Conservation (phyloP, 2,329 filamentous ascomycete species). For the Beauveria medogensis region DNA sequence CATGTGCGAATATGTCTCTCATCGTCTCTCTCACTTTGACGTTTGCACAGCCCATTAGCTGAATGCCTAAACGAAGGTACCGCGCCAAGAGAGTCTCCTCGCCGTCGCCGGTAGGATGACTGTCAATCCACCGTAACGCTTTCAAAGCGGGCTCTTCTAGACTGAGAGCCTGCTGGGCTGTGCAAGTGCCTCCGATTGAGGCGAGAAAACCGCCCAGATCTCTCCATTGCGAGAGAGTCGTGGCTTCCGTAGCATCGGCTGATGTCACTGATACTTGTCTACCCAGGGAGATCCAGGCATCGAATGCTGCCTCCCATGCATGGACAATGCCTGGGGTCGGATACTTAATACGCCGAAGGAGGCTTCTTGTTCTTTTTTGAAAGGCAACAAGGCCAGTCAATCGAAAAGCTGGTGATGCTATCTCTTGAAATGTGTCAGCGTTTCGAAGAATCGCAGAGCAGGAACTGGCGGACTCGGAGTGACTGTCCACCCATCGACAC, state of each 20-base stretch:
- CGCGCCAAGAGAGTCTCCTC: conserved; percentile 53
- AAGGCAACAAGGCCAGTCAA: conserved; percentile 64
- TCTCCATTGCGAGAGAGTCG: conserved; percentile 54
- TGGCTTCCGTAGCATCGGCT: conserved; percentile 46
- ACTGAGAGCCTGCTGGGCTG: conserved; percentile 47
- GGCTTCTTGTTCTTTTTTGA: conserved; percentile 54
- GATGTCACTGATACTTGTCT: conserved; percentile 52
- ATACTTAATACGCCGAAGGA: conserved; percentile 52
- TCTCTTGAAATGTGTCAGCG: conserved; percentile 50
- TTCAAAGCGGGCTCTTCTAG: conserved; percentile 50
- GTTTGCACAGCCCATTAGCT: conserved; percentile 56
- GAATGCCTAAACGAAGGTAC: conserved; percentile 56
- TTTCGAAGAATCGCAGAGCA: conserved; percentile 50
- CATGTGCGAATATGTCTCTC: conserved; percentile 56
- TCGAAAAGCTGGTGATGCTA: conserved; percentile 54
- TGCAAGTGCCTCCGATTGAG: conserved; percentile 58
- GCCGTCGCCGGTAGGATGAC: conserved; percentile 47
- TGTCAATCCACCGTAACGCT: conserved; percentile 58
- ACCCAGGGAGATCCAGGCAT: conserved; percentile 56
- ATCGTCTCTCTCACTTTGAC: conserved; percentile 59
- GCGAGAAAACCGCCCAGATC: conserved; percentile 63
- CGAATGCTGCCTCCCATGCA: conserved; percentile 59
- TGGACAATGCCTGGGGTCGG: conserved; percentile 59
- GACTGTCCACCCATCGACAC: conserved; percentile 44
- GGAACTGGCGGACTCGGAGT: conserved; percentile 41